Evolutionary conservation across 1,284 basidiomycete species (phyloP).

Genomic region (Marasmius oreades): DNA sequence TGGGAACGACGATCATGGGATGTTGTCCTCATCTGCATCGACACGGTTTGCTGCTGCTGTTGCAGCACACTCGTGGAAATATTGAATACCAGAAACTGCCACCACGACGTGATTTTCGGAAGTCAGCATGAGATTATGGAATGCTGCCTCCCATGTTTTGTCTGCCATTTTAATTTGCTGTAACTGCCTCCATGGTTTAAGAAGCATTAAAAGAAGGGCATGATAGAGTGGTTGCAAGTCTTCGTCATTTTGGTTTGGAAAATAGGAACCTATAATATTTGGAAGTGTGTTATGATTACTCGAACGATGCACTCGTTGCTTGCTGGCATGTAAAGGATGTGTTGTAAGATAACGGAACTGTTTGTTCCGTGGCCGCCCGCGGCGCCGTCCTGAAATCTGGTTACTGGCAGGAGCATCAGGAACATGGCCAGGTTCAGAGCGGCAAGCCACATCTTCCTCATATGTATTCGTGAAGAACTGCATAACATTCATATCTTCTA

Average conservation of each 20-base stretch:
- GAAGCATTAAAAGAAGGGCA: conserved; percentile 33
- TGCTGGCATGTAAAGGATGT: conserved; percentile 15
- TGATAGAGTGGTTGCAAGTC: conserved; percentile 26
- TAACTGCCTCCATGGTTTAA: conserved; percentile 36
- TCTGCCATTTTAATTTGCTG: conserved; percentile 23
- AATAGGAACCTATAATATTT: conserved; percentile 29
- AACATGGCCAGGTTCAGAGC: no score
- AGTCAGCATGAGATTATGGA: conserved; percentile 15
- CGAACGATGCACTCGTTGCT: conserved; percentile 16
- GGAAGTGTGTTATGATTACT: conserved; percentile 32
- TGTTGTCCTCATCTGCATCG: no score
- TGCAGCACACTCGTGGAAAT: conserved; percentile 28
- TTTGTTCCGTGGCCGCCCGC: conserved; percentile 14
- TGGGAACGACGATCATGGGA: no score
- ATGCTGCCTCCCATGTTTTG: conserved; percentile 25
- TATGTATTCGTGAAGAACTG: conserved; percentile 27
- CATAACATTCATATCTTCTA: conserved; percentile 18
- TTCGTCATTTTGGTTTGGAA: conserved; percentile 26
- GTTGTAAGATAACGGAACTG: conserved; percentile 17
- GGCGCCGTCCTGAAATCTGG: background rate
- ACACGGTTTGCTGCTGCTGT: conserved; percentile 12
- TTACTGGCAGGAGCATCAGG: no score
- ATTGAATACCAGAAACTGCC: conserved; percentile 30
- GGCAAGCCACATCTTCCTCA: no score
- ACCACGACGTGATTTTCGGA: background rate